A percentile compares a stretch with the other conserved stretches of the same genome.
Conservation (phyloP, 2,329 filamentous ascomycete species). For the Phaeosphaeria sp. region DNA sequence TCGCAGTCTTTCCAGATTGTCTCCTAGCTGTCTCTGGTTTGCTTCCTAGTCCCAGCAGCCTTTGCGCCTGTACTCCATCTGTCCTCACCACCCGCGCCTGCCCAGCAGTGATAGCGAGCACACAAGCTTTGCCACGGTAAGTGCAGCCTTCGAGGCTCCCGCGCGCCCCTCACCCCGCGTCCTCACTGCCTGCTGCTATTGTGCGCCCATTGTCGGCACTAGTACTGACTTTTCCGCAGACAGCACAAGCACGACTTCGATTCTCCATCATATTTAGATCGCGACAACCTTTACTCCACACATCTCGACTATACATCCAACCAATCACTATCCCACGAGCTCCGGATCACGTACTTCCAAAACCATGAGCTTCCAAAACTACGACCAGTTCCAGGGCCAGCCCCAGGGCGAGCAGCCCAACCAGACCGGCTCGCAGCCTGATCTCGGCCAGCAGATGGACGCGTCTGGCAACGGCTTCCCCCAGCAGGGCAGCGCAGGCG, state of each 20-base stretch:
- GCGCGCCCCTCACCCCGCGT: constrained; percentile 5
- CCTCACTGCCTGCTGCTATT: not conserved
- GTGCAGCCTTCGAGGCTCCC: constrained; percentile 27
- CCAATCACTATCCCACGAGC: constrained; percentile 26
- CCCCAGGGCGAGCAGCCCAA: constrained; percentile 60
- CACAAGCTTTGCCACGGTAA: constrained; percentile 24
- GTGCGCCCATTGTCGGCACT: constrained; percentile 34
- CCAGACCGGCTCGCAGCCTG: constrained; percentile 53
- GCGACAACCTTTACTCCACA: constrained; percentile 28
- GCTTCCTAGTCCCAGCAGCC: constrained; percentile 16
- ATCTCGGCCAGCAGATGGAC: constrained; percentile 66
- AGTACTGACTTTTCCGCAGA: constrained; percentile 30
- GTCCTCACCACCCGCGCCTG: constrained; percentile 20
- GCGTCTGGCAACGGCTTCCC: constrained; percentile 59
- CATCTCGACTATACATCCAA: constrained; percentile 12
- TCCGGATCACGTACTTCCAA: constrained; percentile 51
- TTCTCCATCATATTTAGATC: constrained; percentile 41
- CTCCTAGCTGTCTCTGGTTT: constrained; percentile 27
- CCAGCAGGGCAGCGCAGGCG: constrained; percentile 55
- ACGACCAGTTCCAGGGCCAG: constrained; percentile 69
- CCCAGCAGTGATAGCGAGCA: constrained; percentile 11
- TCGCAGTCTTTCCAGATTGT: constrained; percentile 38
- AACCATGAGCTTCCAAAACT: constrained; percentile 72
- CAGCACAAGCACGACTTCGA: constrained; percentile 27
- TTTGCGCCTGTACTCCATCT: constrained; percentile 29